phyloP scores from a whole-genome alignment of 2,329 filamentous ascomycete species.

The Penicillium glabrum region DNA sequence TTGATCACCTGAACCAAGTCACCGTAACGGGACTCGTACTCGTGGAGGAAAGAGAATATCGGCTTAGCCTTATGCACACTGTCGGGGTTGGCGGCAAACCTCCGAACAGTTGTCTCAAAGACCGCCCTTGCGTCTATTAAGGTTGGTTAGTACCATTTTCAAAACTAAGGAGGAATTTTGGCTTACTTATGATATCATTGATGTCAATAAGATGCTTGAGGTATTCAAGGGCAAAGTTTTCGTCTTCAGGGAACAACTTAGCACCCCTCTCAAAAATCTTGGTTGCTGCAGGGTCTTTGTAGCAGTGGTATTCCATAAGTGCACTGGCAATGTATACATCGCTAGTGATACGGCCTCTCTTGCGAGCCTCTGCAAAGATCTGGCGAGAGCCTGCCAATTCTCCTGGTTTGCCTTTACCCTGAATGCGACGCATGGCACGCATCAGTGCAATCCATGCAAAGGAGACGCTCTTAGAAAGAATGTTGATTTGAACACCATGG shows the following conservation, averaged over 20 bases:
- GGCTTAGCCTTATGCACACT: conserved; percentile 73
- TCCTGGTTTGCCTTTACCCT: conserved; percentile 76
- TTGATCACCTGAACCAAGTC: conserved; percentile 88
- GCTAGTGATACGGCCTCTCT: conserved; percentile 82
- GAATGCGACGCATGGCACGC: conserved; percentile 88
- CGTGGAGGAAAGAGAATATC: conserved; percentile 88
- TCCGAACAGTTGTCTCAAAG: conserved; percentile 90
- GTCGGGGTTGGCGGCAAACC: conserved; percentile 74
- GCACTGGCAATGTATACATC: conserved; percentile 95
- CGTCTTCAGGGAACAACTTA: conserved; percentile 90
- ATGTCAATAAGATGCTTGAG: conserved; percentile 90
- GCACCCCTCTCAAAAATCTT: conserved; percentile 96
- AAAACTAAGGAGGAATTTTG: neutral
- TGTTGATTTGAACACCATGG: conserved; percentile 69
- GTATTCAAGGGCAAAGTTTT: conserved; percentile 91
- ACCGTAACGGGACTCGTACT: conserved; percentile 91
- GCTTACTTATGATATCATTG: conserved; percentile 89
- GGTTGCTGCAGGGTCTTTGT: conserved; percentile 86
- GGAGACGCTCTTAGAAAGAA: conserved; percentile 81
- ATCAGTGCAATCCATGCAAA: conserved; percentile 95
- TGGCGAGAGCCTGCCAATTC: conserved; percentile 73
- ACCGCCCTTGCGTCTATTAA: conserved; percentile 81
- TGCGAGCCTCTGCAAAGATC: conserved; percentile 85
- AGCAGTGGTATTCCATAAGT: conserved; percentile 90
- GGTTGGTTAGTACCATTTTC: conserved; percentile 12